Evolutionary conservation across 164 flowering plant genomes (phyloP), one percentile per base, ranked within the genome.

Genomic region (Piper betle): DNA sequence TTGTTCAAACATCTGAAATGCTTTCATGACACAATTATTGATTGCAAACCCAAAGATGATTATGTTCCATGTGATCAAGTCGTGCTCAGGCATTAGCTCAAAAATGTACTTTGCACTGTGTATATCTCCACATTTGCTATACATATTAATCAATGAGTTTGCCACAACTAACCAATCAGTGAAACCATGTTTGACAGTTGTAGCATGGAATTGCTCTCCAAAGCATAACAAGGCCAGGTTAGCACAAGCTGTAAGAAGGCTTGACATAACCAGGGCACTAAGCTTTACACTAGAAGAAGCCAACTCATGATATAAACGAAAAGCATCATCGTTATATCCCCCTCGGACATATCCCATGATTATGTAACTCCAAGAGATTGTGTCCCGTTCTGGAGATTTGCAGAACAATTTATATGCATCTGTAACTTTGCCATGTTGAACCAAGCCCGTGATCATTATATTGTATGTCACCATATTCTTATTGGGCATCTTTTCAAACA

Each of bases 71-170:
- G 52, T 40, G 18, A 63, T 46, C 37, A n/a, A 55, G 54, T 63
- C 65, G 19, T 19, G 65, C 38, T 54, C 52, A 3, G 48, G 33
- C 46, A 53, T 55, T 39, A 39, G 15, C 39, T 63, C 59, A 41
- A 63, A 63, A 16, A 63, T 63, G 11, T 15, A 53, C 48, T 9
- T 55, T 18, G 58, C 65, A 10, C 18, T 54, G 33, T 11, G 11
- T 18, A 63, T 55, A 63, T 55, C 59, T 40, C 65, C 65, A 39
- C 58, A 53, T 39, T 63, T 63, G 8, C 58, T 43, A 53, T 63
- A 63, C 65, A 63, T 63, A 55, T 63, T 63, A 17, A 55, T 53
- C n/a, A 63, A 42, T 20, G 65, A 63, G 54, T 63, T 63, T 19
- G 46, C 50, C 1, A 63, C 58, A 17, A 63, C 38, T 57, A 42